Conservation (phyloP, 192 early-diverging fungal genomes). For the Backusella parvicylindrica region DNA sequence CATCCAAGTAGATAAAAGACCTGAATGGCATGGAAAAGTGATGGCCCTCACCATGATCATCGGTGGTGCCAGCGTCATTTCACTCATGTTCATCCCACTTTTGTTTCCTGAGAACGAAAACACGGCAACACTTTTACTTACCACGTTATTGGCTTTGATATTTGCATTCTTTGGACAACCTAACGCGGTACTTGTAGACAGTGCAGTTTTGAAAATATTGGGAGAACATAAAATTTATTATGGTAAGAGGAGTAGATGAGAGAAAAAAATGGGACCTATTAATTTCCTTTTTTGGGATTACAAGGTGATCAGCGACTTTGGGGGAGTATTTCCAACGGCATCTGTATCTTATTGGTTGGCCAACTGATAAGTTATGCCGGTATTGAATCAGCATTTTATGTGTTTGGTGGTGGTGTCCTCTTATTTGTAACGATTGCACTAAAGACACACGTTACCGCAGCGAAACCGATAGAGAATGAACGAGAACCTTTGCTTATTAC, state of each 20-base stretch:
- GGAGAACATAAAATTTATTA: conserved; percentile 39
- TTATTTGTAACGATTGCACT: conserved; percentile 17
- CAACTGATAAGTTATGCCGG: conserved; percentile 13
- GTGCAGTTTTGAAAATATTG: conserved; percentile 37
- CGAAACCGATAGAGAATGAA: neutral
- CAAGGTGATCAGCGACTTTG: conserved; percentile 32
- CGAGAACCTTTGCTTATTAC: conserved; percentile 14
- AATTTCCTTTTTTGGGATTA: neutral
- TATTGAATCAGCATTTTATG: conserved; percentile 28
- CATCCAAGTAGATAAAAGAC: conserved; percentile 25
- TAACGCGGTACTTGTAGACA: conserved; percentile 31
- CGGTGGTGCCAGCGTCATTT: conserved; percentile 19
- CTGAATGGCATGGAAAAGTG: conserved; percentile 22
- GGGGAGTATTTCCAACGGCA: conserved; percentile 33
- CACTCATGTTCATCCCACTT: conserved; percentile 25
- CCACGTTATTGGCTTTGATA: conserved; percentile 2
- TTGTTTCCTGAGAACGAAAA: neutral
- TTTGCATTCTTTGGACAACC: conserved; percentile 38
- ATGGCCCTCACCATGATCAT: conserved; percentile 20
- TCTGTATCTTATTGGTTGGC: conserved; percentile 17
- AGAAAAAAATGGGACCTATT: neutral
- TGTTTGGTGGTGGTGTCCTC: conserved; percentile 20
- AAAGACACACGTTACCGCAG: conserved; percentile 3
- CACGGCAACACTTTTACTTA: conserved; percentile 5
- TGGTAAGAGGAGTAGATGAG: conserved; percentile 21